Base-by-base conservation (phyloP, 805 yeast species). In the Jamesozyma lodderae region DNA sequence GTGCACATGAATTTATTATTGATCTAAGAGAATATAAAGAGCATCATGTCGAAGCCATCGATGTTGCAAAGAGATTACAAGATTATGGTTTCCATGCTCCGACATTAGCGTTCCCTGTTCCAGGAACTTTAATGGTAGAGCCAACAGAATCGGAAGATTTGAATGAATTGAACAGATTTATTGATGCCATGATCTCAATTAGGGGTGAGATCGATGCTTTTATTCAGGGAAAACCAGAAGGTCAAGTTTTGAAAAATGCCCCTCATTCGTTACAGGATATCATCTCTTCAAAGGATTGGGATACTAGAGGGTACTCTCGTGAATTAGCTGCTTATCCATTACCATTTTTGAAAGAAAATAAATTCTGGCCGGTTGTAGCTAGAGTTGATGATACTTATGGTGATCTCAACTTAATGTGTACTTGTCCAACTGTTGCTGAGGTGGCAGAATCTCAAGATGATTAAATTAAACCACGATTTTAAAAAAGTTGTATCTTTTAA, bases 81-180 rank as follows among this genome's bases (percentile, higher is more conserved):
- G 98, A 92, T 65, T 92, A 90, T 60, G 96, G 97, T 0, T 92
- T 92, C 77, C 98, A 92, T 63, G 96, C 96, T 1, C 98, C 98
- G 45, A 92, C 98, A 19, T 79, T 92, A 84, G 92, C 97, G 2
- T 92, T 92, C 84, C 98, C 98, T 8, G 94, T 92, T 36, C 90
- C 96, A 4, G 95, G 94, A 45, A 92, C 98, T 2, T 72, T 92
- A 51, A 92, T 92, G 98, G 77, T 92, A 46, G 98, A 92, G 67
- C 98, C 98, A 42, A 92, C 98, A 3, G 98, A 92, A 66, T 80
- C 92, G 15, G 98, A 92, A 66, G 77, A 86, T 55, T 64, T 81
- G 53, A 83, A 71, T 40, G 98, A 92, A 65, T 69, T 92, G 44
- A 90, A 92, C 63, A 73, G 96, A 54, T 90, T 92, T 63, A 79